Conservation (phyloP, 73 alveolate species). For the Paramecium primaurelia region DNA sequence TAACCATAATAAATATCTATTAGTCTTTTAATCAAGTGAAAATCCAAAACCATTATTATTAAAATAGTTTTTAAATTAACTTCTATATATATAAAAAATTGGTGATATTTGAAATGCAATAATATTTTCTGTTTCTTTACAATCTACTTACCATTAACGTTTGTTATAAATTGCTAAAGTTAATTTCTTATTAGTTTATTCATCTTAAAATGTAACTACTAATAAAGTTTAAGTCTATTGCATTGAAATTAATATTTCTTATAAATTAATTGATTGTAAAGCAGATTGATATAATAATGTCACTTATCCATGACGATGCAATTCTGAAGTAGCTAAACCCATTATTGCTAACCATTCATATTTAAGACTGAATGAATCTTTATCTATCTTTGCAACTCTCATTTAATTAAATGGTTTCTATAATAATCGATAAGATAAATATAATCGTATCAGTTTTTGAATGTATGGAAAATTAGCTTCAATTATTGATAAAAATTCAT, state of each 20-base stretch:
- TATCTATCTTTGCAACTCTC: slow-evolving; percentile 11
- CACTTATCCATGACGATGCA: slow-evolving; percentile 22
- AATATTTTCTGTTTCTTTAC: neutral
- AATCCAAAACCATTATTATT: slow-evolving; percentile 23
- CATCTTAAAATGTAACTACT: neutral
- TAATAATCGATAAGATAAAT: neutral
- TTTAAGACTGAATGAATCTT: slow-evolving; percentile 1
- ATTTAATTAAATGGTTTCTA: slow-evolving; percentile 34
- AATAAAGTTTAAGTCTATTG: neutral
- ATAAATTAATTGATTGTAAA: neutral
- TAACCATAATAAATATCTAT: neutral
- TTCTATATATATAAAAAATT: neutral
- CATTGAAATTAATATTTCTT: neutral
- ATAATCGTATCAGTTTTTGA: neutral
- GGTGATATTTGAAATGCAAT: slow-evolving; percentile 30
- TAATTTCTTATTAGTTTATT: neutral
- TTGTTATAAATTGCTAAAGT: slow-evolving; percentile 23
- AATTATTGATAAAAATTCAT: neutral
- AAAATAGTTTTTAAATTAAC: neutral
- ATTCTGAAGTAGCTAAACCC: neutral
- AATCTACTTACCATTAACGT: neutral
- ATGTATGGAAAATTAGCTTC: slow-evolving; percentile 29
- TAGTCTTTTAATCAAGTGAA: neutral
- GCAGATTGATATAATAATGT: slow-evolving; percentile 25
- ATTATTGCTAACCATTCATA: slow-evolving; percentile 33